phyloP scores from a whole-genome alignment of 352 stramenopile species.

The Globisporangium takayamanum region DNA sequence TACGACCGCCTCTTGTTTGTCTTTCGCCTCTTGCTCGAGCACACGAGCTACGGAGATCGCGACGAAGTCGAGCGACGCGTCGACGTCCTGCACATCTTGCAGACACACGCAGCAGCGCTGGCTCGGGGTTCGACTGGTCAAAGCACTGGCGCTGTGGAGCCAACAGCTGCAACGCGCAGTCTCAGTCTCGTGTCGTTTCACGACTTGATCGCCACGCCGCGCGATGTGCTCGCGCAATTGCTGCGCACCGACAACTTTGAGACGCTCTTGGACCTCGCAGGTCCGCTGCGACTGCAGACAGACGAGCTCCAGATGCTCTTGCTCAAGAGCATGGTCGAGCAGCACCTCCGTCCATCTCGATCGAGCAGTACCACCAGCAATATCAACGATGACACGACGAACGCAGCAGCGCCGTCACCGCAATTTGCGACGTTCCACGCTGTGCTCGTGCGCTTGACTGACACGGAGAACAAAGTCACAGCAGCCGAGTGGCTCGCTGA shows the following conservation, averaged over 20 bases:
- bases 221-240: conserved; percentile 40
- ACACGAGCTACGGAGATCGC: conserved; percentile 44
- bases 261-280: conserved; percentile 34
- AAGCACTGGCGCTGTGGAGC: background rate
- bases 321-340: conserved; percentile 58
- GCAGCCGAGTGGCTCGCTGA: conserved; percentile 48
- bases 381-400: background rate
- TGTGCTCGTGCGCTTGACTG: conserved; percentile 24
- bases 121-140: background rate
- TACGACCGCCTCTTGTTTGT: conserved; percentile 73
- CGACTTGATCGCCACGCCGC: conserved; percentile 51
- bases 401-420: background rate
- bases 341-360: conserved; percentile 1
- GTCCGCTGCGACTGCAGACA: conserved; percentile 48
- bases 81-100: conserved; percentile 51
- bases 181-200: conserved; percentile 49
- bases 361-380: background rate
- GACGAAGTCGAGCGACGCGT: conserved; percentile 58
- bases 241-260: conserved; percentile 45
- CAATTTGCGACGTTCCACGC: conserved; percentile 27
- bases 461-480: conserved; percentile 37
- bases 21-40: conserved; percentile 59
- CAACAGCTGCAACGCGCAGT: background rate
- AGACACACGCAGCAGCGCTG: conserved; percentile 14
- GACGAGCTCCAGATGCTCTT: conserved; percentile 74